These are phyloP conservation scores for Apiotrichum mycotoxinovorans DNA, from an alignment of 1,284 basidiomycete species.

Conservation along the genomic window DNA sequence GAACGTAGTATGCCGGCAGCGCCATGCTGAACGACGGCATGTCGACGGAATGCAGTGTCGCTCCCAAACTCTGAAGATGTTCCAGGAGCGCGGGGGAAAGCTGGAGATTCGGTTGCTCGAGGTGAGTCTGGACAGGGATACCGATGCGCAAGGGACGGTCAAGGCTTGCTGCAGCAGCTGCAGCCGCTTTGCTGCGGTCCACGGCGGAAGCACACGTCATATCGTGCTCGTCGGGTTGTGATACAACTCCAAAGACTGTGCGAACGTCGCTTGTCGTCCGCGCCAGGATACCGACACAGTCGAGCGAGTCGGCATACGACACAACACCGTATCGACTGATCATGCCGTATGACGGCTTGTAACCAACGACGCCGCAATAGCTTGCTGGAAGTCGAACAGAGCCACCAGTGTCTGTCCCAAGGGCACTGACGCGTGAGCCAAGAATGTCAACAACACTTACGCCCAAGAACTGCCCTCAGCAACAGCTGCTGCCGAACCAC, in stretches of 20 bases:
- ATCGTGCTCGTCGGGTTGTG: conserved; percentile 67
- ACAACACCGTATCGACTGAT: conserved; percentile 89
- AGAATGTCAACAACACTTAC: conserved; percentile 54
- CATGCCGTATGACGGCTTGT: conserved; percentile 93
- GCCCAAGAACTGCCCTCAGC: conserved; percentile 66
- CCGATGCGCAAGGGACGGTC: conserved; percentile 33
- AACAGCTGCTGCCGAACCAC: conserved; percentile 54
- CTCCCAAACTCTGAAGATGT: conserved; percentile 61
- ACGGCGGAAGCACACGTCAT: conserved; percentile 65
- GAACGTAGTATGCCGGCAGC: conserved; percentile 89
- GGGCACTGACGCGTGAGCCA: conserved; percentile 57
- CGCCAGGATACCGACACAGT: conserved; percentile 84
- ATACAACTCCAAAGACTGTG: conserved; percentile 62
- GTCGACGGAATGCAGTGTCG: conserved; percentile 67
- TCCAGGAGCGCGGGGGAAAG: conserved; percentile 50
- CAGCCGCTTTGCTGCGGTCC: conserved; percentile 43
- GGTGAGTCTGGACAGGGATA: conserved; percentile 32
- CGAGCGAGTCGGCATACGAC: conserved; percentile 89
- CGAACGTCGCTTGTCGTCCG: conserved; percentile 56
- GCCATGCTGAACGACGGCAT: conserved; percentile 74
- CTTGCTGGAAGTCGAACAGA: conserved; percentile 88
- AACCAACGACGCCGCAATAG: conserved; percentile 85
- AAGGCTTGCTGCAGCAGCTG: not conserved
- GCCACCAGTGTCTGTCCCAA: conserved; percentile 94
- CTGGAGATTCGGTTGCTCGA: conserved; percentile 23